Conservation (phyloP, 345 rosid species). For the Eucalyptus regnans region DNA sequence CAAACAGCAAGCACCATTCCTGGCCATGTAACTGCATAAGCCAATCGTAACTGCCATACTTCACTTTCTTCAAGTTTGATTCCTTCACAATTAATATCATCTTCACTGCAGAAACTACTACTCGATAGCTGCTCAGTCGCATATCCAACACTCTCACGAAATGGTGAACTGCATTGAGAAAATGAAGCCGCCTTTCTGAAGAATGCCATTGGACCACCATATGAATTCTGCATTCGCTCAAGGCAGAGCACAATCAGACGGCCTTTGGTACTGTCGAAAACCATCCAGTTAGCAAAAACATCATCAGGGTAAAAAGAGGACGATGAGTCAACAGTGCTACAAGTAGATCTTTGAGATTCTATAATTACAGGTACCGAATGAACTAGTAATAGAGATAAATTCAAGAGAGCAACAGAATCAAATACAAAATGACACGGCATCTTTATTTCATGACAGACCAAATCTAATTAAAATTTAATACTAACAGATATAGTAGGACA, state of each 20-base stretch:
- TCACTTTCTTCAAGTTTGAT: slow-evolving; percentile 77
- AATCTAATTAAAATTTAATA: background rate
- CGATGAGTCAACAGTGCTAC: background rate
- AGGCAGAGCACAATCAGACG: slow-evolving; percentile 74
- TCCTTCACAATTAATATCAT: slow-evolving; percentile 72
- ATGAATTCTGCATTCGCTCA: slow-evolving; percentile 56
- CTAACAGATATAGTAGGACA: background rate
- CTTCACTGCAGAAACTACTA: slow-evolving; percentile 82
- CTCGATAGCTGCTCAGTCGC: slow-evolving; percentile 67
- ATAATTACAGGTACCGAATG: background rate
- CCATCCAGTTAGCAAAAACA: background rate
- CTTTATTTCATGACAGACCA: background rate
- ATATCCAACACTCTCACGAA: slow-evolving; percentile 56
- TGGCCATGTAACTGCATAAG: slow-evolving; percentile 37
- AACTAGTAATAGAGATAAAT: background rate
- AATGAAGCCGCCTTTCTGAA: slow-evolving; percentile 60
- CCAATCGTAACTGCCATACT: slow-evolving; percentile 64
- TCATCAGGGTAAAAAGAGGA: background rate
- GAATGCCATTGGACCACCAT: slow-evolving; percentile 63
- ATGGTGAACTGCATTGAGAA: slow-evolving; percentile 79
- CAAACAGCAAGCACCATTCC: slow-evolving; percentile 95
- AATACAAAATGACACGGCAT: background rate
- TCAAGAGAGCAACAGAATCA: background rate
- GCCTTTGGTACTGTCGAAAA: slow-evolving; percentile 73
- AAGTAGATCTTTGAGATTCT: background rate